Conservation (phyloP, 495 filamentous ascomycete genomes). For the Penicillium steckii region DNA sequence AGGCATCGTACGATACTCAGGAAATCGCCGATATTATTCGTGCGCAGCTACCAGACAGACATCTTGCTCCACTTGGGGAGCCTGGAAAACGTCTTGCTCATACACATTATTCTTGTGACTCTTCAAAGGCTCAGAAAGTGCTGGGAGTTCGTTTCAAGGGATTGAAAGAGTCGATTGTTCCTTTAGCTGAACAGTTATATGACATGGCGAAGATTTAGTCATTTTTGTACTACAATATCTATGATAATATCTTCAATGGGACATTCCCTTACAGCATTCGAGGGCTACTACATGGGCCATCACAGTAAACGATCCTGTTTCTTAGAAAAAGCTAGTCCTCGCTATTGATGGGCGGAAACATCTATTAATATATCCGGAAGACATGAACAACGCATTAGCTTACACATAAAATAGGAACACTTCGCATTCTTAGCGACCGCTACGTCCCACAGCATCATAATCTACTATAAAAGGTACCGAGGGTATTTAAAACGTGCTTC, state of each 20-base stretch:
- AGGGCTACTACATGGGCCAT: too few relatives aligned
- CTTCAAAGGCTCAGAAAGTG: constrained; percentile 14
- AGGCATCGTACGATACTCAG: constrained; percentile 30
- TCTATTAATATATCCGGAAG: too few relatives aligned
- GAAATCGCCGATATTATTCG: constrained; percentile 33
- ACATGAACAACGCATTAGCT: too few relatives aligned
- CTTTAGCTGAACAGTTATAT: constrained; percentile 25
- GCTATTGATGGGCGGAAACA: too few relatives aligned
- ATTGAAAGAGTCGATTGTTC: constrained; percentile 20
- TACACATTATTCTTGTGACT: constrained; percentile 30
- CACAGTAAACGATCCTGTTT: too few relatives aligned
- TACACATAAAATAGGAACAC: too few relatives aligned
- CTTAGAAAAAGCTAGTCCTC: too few relatives aligned
- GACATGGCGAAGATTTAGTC: constrained; percentile 9
- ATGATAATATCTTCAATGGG: too few relatives aligned
- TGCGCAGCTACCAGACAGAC: constrained; percentile 18
- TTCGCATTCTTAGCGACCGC: too few relatives aligned
- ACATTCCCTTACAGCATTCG: too few relatives aligned
- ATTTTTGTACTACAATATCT: too few relatives aligned
- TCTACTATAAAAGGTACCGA: neutral
- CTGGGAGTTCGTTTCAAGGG: constrained; percentile 17
- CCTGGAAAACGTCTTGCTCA: constrained; percentile 22
- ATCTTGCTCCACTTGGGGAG: constrained; percentile 20
- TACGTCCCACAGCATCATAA: neutral
- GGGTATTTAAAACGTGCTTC: too few relatives aligned